Evolutionary conservation across 495 filamentous ascomycete species (phyloP).

Genomic region (Eremomyces bilateralis): DNA sequence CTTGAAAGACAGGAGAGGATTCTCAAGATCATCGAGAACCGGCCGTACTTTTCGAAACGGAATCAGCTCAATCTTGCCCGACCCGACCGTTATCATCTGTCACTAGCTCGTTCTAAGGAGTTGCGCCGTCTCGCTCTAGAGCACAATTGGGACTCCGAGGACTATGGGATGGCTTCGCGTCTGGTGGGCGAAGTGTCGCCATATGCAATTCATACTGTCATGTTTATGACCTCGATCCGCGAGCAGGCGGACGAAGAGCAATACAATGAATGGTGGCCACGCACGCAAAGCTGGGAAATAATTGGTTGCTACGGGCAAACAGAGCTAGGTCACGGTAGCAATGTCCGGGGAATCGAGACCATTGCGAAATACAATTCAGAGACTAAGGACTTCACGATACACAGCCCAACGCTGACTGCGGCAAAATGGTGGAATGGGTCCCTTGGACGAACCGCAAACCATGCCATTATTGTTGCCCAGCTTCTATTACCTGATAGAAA

Average conservation of each 20-base stretch:
- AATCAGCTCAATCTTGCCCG: slow-evolving; percentile 25
- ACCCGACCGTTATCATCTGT: slow-evolving; percentile 7
- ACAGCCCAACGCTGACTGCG: slow-evolving; percentile 42
- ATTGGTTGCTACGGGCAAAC: slow-evolving; percentile 64
- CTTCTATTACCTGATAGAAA: slow-evolving; percentile 35
- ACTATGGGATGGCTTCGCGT: slow-evolving; percentile 33
- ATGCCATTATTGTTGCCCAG: slow-evolving; percentile 57
- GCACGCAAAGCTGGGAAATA: slow-evolving; percentile 38
- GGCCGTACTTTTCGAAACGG: slow-evolving; percentile 22
- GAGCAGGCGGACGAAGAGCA: slow-evolving; percentile 52
- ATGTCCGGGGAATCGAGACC: slow-evolving; percentile 53
- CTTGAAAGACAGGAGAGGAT: slow-evolving; percentile 23
- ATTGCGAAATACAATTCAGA: slow-evolving; percentile 46
- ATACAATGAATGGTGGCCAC: slow-evolving; percentile 41
- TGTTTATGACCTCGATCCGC: slow-evolving; percentile 44
- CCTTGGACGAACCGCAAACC: slow-evolving; percentile 47
- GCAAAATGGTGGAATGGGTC: slow-evolving; percentile 69
- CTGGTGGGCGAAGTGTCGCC: slow-evolving; percentile 45
- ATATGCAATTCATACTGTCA: slow-evolving; percentile 42
- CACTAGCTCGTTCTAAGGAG: slow-evolving; percentile 41
- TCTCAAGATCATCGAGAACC: slow-evolving; percentile 17
- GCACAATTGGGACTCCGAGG: slow-evolving; percentile 41
- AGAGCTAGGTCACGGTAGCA: slow-evolving; percentile 52
- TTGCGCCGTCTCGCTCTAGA: slow-evolving; percentile 38
- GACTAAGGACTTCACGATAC: slow-evolving; percentile 46